phyloP scores from a whole-genome alignment of 2,329 filamentous ascomycete genomes.

The Paecilomyces sp. region DNA sequence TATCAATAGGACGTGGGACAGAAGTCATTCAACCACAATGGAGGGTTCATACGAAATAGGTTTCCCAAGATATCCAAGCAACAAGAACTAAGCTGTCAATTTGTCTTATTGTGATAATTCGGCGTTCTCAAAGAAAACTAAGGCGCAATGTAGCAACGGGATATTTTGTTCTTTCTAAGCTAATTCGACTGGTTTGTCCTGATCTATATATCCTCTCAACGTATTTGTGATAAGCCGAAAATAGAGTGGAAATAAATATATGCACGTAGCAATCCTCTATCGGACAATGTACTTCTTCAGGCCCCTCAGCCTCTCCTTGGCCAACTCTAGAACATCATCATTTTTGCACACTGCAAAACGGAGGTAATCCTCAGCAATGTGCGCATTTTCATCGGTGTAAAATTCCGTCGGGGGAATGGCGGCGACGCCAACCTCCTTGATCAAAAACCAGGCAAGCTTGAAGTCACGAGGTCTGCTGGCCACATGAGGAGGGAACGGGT shows the following conservation, averaged over 20 bases:
- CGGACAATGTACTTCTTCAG: slow-evolving; percentile 62
- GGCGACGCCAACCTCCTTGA: slow-evolving; percentile 91
- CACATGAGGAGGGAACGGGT: slow-evolving; percentile 85
- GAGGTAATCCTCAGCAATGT: slow-evolving; percentile 86
- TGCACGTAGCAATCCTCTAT: slow-evolving; percentile 5
- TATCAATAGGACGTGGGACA: no score
- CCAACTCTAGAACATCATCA: slow-evolving; percentile 72
- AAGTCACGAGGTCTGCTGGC: slow-evolving; percentile 83
- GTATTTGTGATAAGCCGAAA: not conserved
- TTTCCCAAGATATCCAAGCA: no score
- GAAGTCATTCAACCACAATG: no score
- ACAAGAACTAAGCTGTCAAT: no score
- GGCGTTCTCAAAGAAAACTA: no score
- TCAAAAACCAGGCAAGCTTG: slow-evolving; percentile 92
- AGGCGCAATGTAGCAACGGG: not conserved
- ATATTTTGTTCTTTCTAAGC: not conserved
- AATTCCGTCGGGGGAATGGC: slow-evolving; percentile 97
- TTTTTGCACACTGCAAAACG: slow-evolving; percentile 96
- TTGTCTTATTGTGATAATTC: no score
- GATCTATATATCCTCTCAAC: not conserved
- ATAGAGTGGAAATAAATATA: not conserved
- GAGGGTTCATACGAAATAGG: no score
- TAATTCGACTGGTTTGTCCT: not conserved
- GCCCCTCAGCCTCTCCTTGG: slow-evolving; percentile 67
- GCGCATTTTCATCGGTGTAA: slow-evolving; percentile 76